Percentiles rank a stretch among this genome's conserved stretches.
These are phyloP conservation scores for Moesziomyces sp. DNA, from an alignment of 1,284 basidiomycete genomes.

Conservation along the genomic window DNA sequence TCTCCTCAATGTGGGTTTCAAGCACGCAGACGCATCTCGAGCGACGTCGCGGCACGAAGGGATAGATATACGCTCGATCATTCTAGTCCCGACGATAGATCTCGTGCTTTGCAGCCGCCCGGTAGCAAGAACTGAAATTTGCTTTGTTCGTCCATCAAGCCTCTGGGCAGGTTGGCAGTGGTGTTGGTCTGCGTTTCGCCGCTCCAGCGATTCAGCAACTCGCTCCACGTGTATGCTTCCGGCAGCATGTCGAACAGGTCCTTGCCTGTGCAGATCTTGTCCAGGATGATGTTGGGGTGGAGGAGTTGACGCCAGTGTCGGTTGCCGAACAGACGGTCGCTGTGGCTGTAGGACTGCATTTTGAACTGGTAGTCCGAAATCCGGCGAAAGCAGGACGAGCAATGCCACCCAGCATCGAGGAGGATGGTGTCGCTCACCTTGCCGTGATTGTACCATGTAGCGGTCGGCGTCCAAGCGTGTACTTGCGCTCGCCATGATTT, in stretches of 20 bases:
- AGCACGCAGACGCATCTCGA: too few relatives aligned
- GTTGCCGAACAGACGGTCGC: slow-evolving; percentile 74
- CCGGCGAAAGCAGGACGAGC: slow-evolving; percentile 75
- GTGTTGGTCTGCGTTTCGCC: slow-evolving; percentile 62
- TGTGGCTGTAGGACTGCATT: slow-evolving; percentile 76
- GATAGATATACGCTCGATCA: not conserved
- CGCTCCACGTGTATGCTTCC: slow-evolving; percentile 73
- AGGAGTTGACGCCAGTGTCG: slow-evolving; percentile 69
- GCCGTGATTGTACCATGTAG: slow-evolving; percentile 73
- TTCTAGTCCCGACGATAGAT: slow-evolving; percentile 6
- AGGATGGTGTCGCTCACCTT: slow-evolving; percentile 73
- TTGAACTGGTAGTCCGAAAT: slow-evolving; percentile 75
- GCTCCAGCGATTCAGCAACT: slow-evolving; percentile 33
- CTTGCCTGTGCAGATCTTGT: slow-evolving; percentile 74
- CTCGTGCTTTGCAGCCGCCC: slow-evolving; percentile 71
- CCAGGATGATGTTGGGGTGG: slow-evolving; percentile 73
- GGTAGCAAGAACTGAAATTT: slow-evolving; percentile 74
- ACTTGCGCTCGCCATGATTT: slow-evolving; percentile 74
- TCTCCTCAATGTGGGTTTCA: too few relatives aligned
- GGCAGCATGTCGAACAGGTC: slow-evolving; percentile 74
- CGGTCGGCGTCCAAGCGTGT: slow-evolving; percentile 70
- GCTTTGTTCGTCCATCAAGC: slow-evolving; percentile 72
- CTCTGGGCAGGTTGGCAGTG: slow-evolving; percentile 73
- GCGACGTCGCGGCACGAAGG: too few relatives aligned
- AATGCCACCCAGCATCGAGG: slow-evolving; percentile 74